Conservation (phyloP, 768 basidiomycete species). For the Coprinopsis sp. region DNA sequence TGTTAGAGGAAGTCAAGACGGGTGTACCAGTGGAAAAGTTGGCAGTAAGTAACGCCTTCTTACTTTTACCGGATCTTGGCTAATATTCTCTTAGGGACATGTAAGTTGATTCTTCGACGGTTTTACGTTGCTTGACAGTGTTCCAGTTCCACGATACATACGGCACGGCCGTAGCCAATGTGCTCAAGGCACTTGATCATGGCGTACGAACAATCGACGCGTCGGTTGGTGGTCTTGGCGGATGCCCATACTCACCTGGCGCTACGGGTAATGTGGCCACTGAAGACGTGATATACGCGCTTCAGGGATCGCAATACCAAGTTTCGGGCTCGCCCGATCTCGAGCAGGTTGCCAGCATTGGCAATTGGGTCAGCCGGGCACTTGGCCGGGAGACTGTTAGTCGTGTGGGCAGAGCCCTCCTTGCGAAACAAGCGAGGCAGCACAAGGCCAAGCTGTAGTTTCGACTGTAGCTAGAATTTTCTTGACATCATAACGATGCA, state of each 20-base stretch:
- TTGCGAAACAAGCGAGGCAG: slow-evolving; percentile 44
- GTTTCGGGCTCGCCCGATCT: slow-evolving; percentile 55
- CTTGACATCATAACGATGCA: neutral
- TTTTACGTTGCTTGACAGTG: neutral
- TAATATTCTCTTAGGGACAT: slow-evolving; percentile 40
- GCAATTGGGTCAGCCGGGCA: slow-evolving; percentile 74
- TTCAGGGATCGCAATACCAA: slow-evolving; percentile 58
- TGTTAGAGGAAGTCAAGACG: slow-evolving; percentile 69
- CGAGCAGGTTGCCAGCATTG: slow-evolving; percentile 66
- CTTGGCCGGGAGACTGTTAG: slow-evolving; percentile 69
- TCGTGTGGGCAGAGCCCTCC: slow-evolving; percentile 69
- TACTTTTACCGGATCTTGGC: neutral
- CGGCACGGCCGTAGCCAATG: slow-evolving; percentile 77
- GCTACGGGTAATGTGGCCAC: slow-evolving; percentile 95
- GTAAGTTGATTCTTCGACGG: slow-evolving; percentile 29
- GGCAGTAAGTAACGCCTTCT: slow-evolving; percentile 45
- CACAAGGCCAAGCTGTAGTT: slow-evolving; percentile 14
- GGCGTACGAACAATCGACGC: slow-evolving; percentile 82
- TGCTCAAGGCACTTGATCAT: slow-evolving; percentile 61
- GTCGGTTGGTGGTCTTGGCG: slow-evolving; percentile 85
- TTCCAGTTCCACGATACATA: slow-evolving; percentile 85
- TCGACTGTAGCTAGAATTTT: neutral
- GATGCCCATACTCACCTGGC: slow-evolving; percentile 94
- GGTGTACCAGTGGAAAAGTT: slow-evolving; percentile 57
- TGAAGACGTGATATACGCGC: slow-evolving; percentile 84